phyloP scores from a whole-genome alignment of 2,329 filamentous ascomycete species.

The Chalaropsis ovoidea region DNA sequence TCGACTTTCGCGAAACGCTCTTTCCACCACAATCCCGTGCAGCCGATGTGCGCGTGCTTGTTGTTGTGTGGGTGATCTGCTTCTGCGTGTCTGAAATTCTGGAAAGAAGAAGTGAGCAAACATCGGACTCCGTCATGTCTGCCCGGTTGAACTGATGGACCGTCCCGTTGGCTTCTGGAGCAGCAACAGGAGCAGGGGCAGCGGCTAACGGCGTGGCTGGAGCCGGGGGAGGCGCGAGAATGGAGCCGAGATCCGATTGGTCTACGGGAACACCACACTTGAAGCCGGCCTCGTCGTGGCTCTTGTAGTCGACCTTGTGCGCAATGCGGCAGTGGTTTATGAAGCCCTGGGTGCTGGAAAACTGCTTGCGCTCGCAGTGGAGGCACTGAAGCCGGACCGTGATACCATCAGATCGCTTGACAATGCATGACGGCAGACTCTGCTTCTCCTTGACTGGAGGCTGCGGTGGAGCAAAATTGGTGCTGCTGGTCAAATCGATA shows the following conservation, averaged over 20 bases:
- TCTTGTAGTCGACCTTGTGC: constrained; percentile 87
- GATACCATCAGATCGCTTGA: constrained; percentile 76
- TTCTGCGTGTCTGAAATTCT: constrained; percentile 24
- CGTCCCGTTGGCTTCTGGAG: constrained; percentile 3
- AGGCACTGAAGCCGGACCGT: constrained; percentile 84
- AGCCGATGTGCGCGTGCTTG: neutral
- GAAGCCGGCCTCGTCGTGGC: constrained; percentile 85
- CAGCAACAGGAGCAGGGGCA: neutral
- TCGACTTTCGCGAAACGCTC: constrained; percentile 13
- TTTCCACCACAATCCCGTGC: constrained; percentile 17
- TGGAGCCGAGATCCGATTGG: constrained; percentile 15
- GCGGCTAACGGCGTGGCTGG: constrained; percentile 3
- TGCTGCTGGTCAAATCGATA: constrained; percentile 26
- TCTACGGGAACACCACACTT: constrained; percentile 79
- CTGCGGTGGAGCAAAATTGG: constrained; percentile 35
- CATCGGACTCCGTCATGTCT: constrained; percentile 22
- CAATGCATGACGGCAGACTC: constrained; percentile 57
- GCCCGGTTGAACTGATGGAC: constrained; percentile 20
- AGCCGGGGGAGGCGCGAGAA: constrained; percentile 14
- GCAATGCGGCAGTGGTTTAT: constrained; percentile 98
- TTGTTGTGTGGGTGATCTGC: constrained; percentile 20
- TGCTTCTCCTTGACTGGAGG: constrained; percentile 68
- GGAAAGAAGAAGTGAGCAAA: constrained; percentile 24
- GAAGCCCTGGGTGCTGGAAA: constrained; percentile 95
- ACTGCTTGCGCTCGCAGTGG: constrained; percentile 81